Percentiles rank a stretch among this genome's conserved stretches.
Evolutionary conservation across 2,329 filamentous ascomycete species (phyloP).

Genomic region (Xylariales sp.): DNA sequence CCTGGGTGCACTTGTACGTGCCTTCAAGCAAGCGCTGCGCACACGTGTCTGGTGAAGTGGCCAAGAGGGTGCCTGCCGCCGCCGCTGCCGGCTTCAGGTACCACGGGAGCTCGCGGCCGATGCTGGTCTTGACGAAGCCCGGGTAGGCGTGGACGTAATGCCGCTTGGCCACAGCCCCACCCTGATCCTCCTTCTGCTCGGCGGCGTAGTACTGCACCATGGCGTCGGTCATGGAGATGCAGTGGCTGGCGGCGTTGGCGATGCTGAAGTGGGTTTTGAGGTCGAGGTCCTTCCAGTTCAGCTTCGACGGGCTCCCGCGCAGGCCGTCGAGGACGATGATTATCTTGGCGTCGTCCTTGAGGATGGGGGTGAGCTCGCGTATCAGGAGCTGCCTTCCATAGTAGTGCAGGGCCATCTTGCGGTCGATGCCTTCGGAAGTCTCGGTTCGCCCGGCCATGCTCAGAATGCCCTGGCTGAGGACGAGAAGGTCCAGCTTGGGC

Average conservation of each 20-base stretch:
- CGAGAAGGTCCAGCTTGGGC: slow-evolving; percentile 29
- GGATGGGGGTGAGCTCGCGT: slow-evolving; percentile 29
- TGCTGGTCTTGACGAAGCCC: slow-evolving; percentile 29
- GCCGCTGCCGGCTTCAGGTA: slow-evolving; percentile 15
- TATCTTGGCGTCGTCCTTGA: slow-evolving; percentile 32
- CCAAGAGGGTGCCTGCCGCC: slow-evolving; percentile 15
- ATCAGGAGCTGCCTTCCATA: slow-evolving; percentile 40
- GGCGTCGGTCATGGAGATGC: slow-evolving; percentile 32
- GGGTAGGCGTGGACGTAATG: slow-evolving; percentile 37
- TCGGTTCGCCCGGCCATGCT: slow-evolving; percentile 30
- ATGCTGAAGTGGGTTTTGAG: slow-evolving; percentile 29
- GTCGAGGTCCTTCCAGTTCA: slow-evolving; percentile 35
- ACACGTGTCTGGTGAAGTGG: slow-evolving; percentile 20
- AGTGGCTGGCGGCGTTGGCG: slow-evolving; percentile 28
- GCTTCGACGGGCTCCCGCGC: slow-evolving; percentile 23
- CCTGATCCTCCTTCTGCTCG: slow-evolving; percentile 19
- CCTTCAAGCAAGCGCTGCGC: slow-evolving; percentile 22
- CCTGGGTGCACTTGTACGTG: slow-evolving; percentile 5
- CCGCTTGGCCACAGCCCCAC: slow-evolving; percentile 10
- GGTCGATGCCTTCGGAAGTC: slow-evolving; percentile 38
- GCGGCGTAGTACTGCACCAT: slow-evolving; percentile 29
- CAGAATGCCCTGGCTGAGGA: slow-evolving; percentile 33
- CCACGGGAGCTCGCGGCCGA: slow-evolving; percentile 25
- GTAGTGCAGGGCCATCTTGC: slow-evolving; percentile 41
- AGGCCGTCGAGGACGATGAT: slow-evolving; percentile 30